These are phyloP conservation scores for Acanthamoeba triangularis DNA, from an alignment of 208 protist species.

Conservation along the genomic window DNA sequence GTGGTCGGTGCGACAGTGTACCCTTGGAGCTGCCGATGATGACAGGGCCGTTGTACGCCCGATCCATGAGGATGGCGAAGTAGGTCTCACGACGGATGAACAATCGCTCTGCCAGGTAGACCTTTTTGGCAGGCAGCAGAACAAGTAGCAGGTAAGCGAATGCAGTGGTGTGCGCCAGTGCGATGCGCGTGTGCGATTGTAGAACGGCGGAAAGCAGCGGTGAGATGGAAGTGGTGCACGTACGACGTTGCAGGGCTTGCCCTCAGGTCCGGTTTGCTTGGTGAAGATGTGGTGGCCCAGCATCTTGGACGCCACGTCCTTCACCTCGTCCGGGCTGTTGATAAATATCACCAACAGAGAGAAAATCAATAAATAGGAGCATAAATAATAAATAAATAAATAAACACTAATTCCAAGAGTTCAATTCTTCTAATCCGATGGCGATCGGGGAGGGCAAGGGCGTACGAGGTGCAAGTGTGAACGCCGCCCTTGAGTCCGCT, in stretches of 20 bases:
- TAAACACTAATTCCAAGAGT: too few relatives aligned
- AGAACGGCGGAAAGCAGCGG: not conserved
- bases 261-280: slow-evolving; percentile 88
- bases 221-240: not conserved
- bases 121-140: not conserved
- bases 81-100: slow-evolving; percentile 83
- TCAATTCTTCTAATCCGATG: not conserved
- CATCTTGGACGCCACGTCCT: slow-evolving; percentile 85
- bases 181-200: too few relatives aligned
- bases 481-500: slow-evolving; percentile 85
- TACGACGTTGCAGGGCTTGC: slow-evolving; percentile 74
- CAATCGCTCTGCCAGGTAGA: slow-evolving; percentile 81
- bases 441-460: not conserved
- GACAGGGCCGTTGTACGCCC: slow-evolving; percentile 81
- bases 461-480: slow-evolving; percentile 77
- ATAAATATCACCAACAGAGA: not conserved
- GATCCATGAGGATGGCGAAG: slow-evolving; percentile 87
- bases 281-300: slow-evolving; percentile 85
- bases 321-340: slow-evolving; percentile 67
- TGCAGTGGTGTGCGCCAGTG: too few relatives aligned
- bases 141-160: too few relatives aligned
- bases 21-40: slow-evolving; percentile 73
- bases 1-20: not conserved
- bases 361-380: not conserved
- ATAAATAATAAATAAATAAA: not conserved